These are phyloP conservation scores for Puccinia hordei DNA, from an alignment of 1,284 basidiomycete genomes.

Conservation along the genomic window DNA sequence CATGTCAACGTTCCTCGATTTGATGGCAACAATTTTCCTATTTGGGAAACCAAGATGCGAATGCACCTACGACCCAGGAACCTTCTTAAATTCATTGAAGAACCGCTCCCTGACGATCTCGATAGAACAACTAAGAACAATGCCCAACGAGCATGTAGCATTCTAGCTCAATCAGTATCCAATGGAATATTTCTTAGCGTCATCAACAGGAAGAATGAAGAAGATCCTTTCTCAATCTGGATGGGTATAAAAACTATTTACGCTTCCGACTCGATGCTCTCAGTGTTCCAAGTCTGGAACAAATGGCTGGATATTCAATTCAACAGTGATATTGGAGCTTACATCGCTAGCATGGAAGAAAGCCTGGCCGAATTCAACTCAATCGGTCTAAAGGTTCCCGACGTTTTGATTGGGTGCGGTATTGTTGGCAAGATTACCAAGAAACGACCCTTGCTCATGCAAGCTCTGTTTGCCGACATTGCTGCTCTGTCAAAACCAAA, in stretches of 20 bases:
- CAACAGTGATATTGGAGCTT: background rate
- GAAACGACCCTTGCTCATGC: background rate
- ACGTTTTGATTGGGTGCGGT: background rate
- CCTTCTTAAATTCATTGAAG: background rate
- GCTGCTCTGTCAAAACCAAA: background rate
- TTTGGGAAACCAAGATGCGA: background rate
- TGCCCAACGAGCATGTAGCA: background rate
- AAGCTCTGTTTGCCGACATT: background rate
- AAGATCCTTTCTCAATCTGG: background rate
- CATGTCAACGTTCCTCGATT: background rate
- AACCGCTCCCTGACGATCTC: background rate
- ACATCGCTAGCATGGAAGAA: background rate
- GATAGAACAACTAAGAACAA: too few species aligned
- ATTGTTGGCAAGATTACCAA: background rate
- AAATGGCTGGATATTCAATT: background rate
- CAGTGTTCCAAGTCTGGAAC: background rate
- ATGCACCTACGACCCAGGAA: background rate
- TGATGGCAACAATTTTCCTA: background rate
- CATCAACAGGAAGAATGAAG: background rate
- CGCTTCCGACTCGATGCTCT: background rate
- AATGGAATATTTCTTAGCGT: background rate
- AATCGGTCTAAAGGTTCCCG: background rate
- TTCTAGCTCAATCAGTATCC: background rate
- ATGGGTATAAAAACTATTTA: background rate
- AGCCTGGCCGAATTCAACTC: background rate